These are phyloP conservation scores for Myxozyma udenii DNA, from an alignment of 805 yeast species.

Conservation along the genomic window DNA sequence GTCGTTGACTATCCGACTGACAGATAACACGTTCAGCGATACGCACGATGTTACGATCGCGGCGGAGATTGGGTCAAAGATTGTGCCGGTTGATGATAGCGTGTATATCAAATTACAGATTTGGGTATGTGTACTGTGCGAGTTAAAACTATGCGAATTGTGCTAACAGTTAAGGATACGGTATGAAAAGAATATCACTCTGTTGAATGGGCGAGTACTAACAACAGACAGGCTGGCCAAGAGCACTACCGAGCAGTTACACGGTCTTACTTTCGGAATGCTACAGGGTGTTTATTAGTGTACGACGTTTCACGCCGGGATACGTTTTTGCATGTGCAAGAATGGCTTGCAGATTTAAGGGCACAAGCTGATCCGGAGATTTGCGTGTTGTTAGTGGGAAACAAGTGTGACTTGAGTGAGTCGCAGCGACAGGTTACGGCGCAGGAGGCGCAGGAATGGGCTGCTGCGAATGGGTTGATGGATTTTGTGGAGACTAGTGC, in stretches of 20 bases:
- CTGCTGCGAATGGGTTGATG: slow-evolving; percentile 45
- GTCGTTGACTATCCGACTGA: slow-evolving; percentile 38
- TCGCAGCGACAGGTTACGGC: slow-evolving; percentile 35
- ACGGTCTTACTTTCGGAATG: slow-evolving; percentile 40
- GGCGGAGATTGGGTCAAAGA: slow-evolving; percentile 41
- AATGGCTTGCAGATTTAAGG: slow-evolving; percentile 75
- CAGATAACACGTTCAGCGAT: slow-evolving; percentile 39
- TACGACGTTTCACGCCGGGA: slow-evolving; percentile 40
- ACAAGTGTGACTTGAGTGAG: slow-evolving; percentile 60
- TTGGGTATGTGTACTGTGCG: slow-evolving; percentile 33
- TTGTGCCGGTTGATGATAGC: slow-evolving; percentile 35
- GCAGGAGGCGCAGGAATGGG: slow-evolving; percentile 45
- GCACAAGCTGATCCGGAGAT: slow-evolving; percentile 63
- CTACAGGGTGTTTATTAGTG: slow-evolving; percentile 41
- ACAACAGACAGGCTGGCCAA: slow-evolving; percentile 35
- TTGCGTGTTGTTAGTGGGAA: slow-evolving; percentile 75
- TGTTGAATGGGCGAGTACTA: neutral
- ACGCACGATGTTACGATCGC: slow-evolving; percentile 41
- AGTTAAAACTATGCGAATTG: neutral
- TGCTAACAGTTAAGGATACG: slow-evolving; percentile 26
- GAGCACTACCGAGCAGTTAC: slow-evolving; percentile 41
- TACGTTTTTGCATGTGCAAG: slow-evolving; percentile 41
- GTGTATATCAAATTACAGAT: slow-evolving; percentile 39
- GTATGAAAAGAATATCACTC: slow-evolving; percentile 11
- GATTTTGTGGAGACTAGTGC: slow-evolving; percentile 57